Percentiles rank a stretch among this genome's conserved stretches.
Conservation (phyloP, 1,284 basidiomycete genomes). For the Ceratobasidium sp. region DNA sequence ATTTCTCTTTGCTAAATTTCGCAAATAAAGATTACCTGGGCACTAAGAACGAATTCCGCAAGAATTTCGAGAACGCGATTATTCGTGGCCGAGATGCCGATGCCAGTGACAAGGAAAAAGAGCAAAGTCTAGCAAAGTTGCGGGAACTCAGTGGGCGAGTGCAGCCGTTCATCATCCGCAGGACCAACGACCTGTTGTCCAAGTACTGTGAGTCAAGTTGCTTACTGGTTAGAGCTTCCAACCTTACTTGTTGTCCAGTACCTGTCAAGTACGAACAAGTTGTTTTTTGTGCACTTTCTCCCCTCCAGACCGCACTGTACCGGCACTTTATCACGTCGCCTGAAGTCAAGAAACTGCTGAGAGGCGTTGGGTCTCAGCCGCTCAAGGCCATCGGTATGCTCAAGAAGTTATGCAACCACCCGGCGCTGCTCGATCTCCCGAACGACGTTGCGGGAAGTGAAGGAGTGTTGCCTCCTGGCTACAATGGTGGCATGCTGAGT, state of each 20-base stretch:
- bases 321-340: conserved; percentile 93
- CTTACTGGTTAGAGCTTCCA: background rate
- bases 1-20: conserved; percentile 95
- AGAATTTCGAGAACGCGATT: conserved; percentile 95
- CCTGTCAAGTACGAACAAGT: conserved; percentile 99
- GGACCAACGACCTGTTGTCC: conserved; percentile 95
- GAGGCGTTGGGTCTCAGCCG: conserved; percentile 92
- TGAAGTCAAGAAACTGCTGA: conserved; percentile 89
- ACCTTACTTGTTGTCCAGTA: conserved; percentile 59
- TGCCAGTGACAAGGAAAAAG: conserved; percentile 84
- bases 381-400: conserved; percentile 97
- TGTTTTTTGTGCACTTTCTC: conserved; percentile 92
- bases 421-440: conserved; percentile 88
- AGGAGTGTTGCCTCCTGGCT: conserved; percentile 83
- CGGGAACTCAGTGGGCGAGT: conserved; percentile 92
- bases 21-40: conserved; percentile 97
- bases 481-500: conserved; percentile 60
- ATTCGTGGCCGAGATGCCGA: conserved; percentile 92
- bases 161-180: conserved; percentile 95
- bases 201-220: conserved; percentile 81
- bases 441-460: conserved; percentile 89
- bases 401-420: conserved; percentile 98
- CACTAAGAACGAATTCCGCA: conserved; percentile 90
- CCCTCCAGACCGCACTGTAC: conserved; percentile 90
- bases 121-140: conserved; percentile 87